phyloP scores from a whole-genome alignment of 1,139 yeast species.

The Suhomyces atakaporum region DNA sequence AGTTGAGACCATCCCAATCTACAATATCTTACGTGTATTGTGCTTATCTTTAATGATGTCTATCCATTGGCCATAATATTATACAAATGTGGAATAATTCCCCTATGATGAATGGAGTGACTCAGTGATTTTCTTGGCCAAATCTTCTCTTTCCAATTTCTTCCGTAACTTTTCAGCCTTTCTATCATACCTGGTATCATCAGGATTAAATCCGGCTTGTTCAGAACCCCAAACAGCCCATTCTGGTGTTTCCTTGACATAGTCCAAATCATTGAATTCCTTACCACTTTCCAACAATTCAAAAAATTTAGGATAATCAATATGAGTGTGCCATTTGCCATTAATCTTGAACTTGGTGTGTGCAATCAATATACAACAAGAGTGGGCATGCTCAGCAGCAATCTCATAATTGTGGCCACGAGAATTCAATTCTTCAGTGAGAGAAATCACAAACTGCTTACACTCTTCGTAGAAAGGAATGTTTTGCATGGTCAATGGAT shows the following conservation, averaged over 20 bases:
- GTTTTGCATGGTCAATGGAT: constrained; percentile 91
- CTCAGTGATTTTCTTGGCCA: constrained; percentile 13
- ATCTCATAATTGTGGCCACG: constrained; percentile 75
- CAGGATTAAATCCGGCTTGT: constrained; percentile 89
- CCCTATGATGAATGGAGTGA: background rate
- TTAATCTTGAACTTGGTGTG: constrained; percentile 68
- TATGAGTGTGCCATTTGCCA: constrained; percentile 86
- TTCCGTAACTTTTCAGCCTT: constrained; percentile 63
- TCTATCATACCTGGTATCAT: constrained; percentile 67
- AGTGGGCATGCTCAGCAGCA: constrained; percentile 96
- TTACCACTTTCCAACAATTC: constrained; percentile 63
- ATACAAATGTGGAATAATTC: no score
- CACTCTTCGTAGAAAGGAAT: constrained; percentile 95
- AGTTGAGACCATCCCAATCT: no score
- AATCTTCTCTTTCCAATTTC: constrained; percentile 41
- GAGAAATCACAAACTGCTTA: constrained; percentile 64
- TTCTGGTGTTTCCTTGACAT: constrained; percentile 75
- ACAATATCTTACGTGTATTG: no score
- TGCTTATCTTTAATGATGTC: no score
- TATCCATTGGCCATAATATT: no score
- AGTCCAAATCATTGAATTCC: constrained; percentile 77
- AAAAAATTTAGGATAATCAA: constrained; percentile 78
- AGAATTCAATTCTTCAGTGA: constrained; percentile 57
- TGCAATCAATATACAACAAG: constrained; percentile 88
- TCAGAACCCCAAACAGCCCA: constrained; percentile 92